phyloP scores from a whole-genome alignment of 2,329 filamentous ascomycete species.

The Grosmannia huntii region DNA sequence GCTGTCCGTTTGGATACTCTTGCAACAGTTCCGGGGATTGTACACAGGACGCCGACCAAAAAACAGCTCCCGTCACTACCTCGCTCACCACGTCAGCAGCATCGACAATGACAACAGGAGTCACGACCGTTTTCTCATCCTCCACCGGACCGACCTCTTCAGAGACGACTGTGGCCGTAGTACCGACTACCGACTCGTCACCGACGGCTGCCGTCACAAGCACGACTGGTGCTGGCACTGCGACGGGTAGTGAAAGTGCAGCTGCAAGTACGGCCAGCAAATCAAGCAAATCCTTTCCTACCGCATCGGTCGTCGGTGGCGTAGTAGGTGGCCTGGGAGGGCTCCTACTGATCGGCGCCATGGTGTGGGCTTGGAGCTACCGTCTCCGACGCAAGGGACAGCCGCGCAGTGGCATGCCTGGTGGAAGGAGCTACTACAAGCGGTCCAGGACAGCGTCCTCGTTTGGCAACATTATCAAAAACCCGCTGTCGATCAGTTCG shows the following conservation, averaged over 20 bases:
- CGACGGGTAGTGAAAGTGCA: constrained; percentile 25
- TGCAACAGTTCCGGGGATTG: constrained; percentile 43
- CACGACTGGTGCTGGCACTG: constrained; percentile 9
- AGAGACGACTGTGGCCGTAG: constrained; percentile 10
- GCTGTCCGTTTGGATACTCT: constrained; percentile 61
- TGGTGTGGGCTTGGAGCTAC: constrained; percentile 25
- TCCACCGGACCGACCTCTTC: constrained; percentile 12
- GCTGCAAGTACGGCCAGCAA: too few relatives aligned
- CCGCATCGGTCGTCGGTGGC: constrained; percentile 31
- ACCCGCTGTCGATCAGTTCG: constrained; percentile 46
- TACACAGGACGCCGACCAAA: constrained; percentile 37
- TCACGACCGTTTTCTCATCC: constrained; percentile 9
- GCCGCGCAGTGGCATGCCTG: constrained; percentile 17
- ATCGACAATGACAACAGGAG: constrained; percentile 8
- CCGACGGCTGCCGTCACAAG: constrained; percentile 3
- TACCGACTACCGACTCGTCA: constrained; percentile 13
- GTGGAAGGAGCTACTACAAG: constrained; percentile 5
- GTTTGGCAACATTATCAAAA: constrained; percentile 41
- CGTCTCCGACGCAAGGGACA: constrained; percentile 16
- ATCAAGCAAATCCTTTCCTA: constrained; percentile 1
- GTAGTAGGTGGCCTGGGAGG: constrained; percentile 32
- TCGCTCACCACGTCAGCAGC: constrained; percentile 13
- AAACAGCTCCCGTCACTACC: constrained; percentile 14
- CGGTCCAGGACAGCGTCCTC: constrained; percentile 22
- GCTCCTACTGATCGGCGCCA: constrained; percentile 24